phyloP scores from a whole-genome alignment of 2,329 filamentous ascomycete species.

The Albophoma yamanashiensis region DNA sequence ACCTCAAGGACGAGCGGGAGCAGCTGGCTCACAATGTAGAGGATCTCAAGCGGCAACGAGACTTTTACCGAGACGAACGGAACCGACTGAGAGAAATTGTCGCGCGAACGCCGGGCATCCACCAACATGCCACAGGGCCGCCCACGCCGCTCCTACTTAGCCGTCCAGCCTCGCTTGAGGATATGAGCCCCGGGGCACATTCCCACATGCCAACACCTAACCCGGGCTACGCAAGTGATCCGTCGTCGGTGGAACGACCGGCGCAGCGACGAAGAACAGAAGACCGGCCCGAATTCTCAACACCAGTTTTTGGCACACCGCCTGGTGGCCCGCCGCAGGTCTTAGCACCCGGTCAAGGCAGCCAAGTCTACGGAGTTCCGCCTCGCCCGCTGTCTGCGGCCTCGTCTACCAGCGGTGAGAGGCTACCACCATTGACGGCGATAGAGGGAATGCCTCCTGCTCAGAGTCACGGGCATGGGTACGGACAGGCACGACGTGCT shows the following conservation, averaged over 20 bases:
- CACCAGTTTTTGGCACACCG: slow-evolving; percentile 27
- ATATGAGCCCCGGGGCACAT: slow-evolving; percentile 24
- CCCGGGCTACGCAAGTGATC: slow-evolving; percentile 28
- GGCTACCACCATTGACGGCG: slow-evolving; percentile 35
- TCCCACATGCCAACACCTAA: slow-evolving; percentile 15
- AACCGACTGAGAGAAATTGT: slow-evolving; percentile 62
- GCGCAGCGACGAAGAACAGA: slow-evolving; percentile 37
- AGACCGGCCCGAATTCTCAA: slow-evolving; percentile 30
- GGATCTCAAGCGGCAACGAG: slow-evolving; percentile 49
- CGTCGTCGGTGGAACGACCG: slow-evolving; percentile 32
- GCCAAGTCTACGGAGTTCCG: slow-evolving; percentile 23
- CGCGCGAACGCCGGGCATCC: slow-evolving; percentile 44
- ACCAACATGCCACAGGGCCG: slow-evolving; percentile 39
- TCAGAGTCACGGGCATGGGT: slow-evolving; percentile 12
- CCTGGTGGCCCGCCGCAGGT: slow-evolving; percentile 20
- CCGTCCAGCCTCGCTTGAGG: slow-evolving; percentile 20
- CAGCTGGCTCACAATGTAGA: slow-evolving; percentile 47
- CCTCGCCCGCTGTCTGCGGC: slow-evolving; percentile 26
- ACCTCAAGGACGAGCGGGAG: slow-evolving; percentile 56
- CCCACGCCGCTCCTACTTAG: slow-evolving; percentile 35
- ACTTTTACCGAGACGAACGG: slow-evolving; percentile 64
- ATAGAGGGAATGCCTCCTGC: slow-evolving; percentile 26
- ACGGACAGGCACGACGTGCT: slow-evolving; percentile 6
- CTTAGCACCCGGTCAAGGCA: slow-evolving; percentile 28
- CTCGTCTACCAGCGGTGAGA: slow-evolving; percentile 27